Evolutionary conservation across 148 eudicot species (phyloP).

Genomic region (Chenopodium suecicum): DNA sequence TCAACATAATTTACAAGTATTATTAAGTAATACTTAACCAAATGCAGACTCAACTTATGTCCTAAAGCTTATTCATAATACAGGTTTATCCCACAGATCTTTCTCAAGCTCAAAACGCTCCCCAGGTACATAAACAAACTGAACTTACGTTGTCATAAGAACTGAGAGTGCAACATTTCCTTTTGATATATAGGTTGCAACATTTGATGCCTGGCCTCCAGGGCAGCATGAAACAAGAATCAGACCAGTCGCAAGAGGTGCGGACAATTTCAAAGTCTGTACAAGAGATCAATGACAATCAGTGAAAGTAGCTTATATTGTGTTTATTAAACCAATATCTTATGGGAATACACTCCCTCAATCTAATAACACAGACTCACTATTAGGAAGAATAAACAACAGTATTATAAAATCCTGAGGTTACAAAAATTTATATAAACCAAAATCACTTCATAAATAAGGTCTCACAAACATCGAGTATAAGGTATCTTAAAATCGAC

Average conservation of each 20-base stretch:
- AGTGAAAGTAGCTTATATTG: conserved; percentile 17
- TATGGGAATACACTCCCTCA: neutral
- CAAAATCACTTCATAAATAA: neutral
- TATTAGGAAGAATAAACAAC: neutral
- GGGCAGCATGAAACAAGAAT: conserved; percentile 99
- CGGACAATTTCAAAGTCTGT: conserved; percentile 82
- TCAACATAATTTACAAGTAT: neutral
- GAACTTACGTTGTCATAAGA: conserved; percentile 98
- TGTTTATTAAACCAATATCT: neutral
- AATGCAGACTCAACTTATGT: neutral
- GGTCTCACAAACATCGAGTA: neutral
- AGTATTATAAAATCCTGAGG: neutral
- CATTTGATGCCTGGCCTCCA: conserved; percentile 99
- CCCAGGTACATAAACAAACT: conserved; percentile 7
- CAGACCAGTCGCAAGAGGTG: conserved; percentile 98
- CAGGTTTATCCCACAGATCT: neutral
- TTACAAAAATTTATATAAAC: neutral
- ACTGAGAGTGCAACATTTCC: conserved; percentile 99
- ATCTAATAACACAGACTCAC: neutral
- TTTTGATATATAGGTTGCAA: conserved; percentile 94
- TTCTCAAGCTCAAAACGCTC: conserved; percentile 2
- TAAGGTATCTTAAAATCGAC: neutral
- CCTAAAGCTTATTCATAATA: neutral
- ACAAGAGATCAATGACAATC: conserved; percentile 20
- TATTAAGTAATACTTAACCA: neutral